A percentile compares a stretch with the other conserved stretches of the same genome.
phyloP scores from a whole-genome alignment of 148 eudicot genomes.

The Cornus kousa region DNA sequence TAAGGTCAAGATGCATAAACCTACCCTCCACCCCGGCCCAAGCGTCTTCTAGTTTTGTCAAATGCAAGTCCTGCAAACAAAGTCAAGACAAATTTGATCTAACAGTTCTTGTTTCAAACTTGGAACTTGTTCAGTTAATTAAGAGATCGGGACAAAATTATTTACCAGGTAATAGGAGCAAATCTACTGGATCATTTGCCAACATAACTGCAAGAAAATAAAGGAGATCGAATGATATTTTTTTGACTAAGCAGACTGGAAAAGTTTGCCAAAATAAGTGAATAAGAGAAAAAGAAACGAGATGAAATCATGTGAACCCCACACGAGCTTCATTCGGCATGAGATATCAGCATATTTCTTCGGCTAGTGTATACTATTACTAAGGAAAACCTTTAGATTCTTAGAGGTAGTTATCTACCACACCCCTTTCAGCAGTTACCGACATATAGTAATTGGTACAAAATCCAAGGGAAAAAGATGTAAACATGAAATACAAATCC shows the following conservation, averaged over 20 bases:
- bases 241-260: too few species aligned
- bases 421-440: background rate
- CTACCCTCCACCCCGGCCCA: slow-evolving; percentile 99
- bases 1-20: slow-evolving; percentile 18
- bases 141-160: slow-evolving; percentile 12
- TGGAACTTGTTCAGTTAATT: background rate
- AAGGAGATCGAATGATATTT: too few species aligned
- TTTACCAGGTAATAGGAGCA: slow-evolving; percentile 87
- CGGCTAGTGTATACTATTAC: too few species aligned
- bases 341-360: too few species aligned
- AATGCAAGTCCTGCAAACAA: slow-evolving; percentile 81
- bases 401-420: background rate
- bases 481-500: too few species aligned
- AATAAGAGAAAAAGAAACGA: too few species aligned
- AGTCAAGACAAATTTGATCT: slow-evolving; percentile 12
- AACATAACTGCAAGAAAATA: slow-evolving; percentile 65
- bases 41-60: slow-evolving; percentile 87
- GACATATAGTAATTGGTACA: too few species aligned
- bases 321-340: too few species aligned
- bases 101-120: slow-evolving; percentile 5
- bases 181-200: slow-evolving; percentile 82
- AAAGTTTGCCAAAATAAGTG: too few species aligned
- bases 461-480: too few species aligned
- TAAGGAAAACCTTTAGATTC: slow-evolving; percentile 5
- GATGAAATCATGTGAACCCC: too few species aligned